Evolutionary conservation across 495 filamentous ascomycete species (phyloP).

Genomic region (Neurospora tetrasperma): DNA sequence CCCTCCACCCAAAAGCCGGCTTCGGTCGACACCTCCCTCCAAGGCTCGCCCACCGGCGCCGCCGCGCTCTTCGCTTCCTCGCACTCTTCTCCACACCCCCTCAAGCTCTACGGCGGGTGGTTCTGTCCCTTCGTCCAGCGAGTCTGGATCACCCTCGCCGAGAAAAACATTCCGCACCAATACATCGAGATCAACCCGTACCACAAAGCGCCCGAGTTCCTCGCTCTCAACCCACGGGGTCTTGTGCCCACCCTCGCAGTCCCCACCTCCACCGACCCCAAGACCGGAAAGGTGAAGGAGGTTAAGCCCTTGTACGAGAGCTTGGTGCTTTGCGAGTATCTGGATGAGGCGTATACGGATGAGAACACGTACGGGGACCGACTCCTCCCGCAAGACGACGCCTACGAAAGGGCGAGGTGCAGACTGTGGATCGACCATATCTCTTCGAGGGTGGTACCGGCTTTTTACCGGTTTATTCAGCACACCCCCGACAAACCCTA

Average conservation of each 20-base stretch:
- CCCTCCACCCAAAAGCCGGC: slow-evolving; percentile 1
- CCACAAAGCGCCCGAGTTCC: slow-evolving; percentile 51
- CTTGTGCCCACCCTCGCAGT: slow-evolving; percentile 54
- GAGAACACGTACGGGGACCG: slow-evolving; percentile 19
- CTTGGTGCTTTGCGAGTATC: slow-evolving; percentile 56
- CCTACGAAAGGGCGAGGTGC: slow-evolving; percentile 46
- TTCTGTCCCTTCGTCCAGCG: slow-evolving; percentile 54
- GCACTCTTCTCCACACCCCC: slow-evolving; percentile 25
- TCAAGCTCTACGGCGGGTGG: slow-evolving; percentile 41
- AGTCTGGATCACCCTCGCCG: slow-evolving; percentile 55
- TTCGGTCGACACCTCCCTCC: slow-evolving; percentile 11
- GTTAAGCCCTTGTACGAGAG: slow-evolving; percentile 56
- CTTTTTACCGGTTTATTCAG: slow-evolving; percentile 56
- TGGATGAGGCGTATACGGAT: slow-evolving; percentile 51
- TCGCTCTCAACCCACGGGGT: slow-evolving; percentile 57
- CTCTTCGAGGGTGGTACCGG: slow-evolving; percentile 49
- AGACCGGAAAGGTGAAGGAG: slow-evolving; percentile 18
- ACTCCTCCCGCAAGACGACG: slow-evolving; percentile 43
- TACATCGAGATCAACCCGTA: slow-evolving; percentile 69
- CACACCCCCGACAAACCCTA: slow-evolving; percentile 43
- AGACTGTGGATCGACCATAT: slow-evolving; percentile 64
- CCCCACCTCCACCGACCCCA: slow-evolving; percentile 1
- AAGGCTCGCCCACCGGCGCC: slow-evolving; percentile 15
- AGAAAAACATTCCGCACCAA: slow-evolving; percentile 62
- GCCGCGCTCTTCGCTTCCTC: slow-evolving; percentile 25